phyloP scores from a whole-genome alignment of 495 filamentous ascomycete species.

The Penicillium canescens region DNA sequence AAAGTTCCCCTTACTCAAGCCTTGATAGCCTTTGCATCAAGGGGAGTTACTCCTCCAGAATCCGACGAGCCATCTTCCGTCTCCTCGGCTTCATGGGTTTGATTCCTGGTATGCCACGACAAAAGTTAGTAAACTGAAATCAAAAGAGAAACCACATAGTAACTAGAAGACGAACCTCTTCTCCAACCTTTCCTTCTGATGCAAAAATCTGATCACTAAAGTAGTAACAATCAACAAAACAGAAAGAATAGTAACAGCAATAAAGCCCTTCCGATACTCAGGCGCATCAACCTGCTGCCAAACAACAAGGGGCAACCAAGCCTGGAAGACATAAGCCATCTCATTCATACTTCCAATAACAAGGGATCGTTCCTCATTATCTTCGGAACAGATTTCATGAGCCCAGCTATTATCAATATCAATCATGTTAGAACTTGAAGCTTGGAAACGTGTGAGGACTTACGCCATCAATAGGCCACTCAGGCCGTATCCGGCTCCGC shows the following conservation, averaged over 20 bases:
- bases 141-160: not conserved
- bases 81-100: not conserved
- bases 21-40: not conserved
- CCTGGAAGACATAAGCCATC: slow-evolving; percentile 49
- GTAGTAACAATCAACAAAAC: slow-evolving; percentile 31
- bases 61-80: not conserved
- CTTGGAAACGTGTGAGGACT: slow-evolving; percentile 4
- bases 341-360: slow-evolving; percentile 52
- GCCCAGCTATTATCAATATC: slow-evolving; percentile 38
- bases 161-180: slow-evolving; percentile 19
- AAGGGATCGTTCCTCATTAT: slow-evolving; percentile 54
- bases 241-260: slow-evolving; percentile 38
- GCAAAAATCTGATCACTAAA: slow-evolving; percentile 30
- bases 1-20: not conserved
- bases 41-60: not conserved
- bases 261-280: slow-evolving; percentile 48
- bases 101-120: not conserved
- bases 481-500: slow-evolving; percentile 37
- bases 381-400: slow-evolving; percentile 50
- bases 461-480: slow-evolving; percentile 47
- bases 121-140: not conserved
- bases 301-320: slow-evolving; percentile 50
- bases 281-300: slow-evolving; percentile 55
- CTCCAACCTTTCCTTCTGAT: slow-evolving; percentile 37
- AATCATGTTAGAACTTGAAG: not conserved